Conservation (phyloP, 129 eudicot genomes). For the Ambrosia trifida region DNA sequence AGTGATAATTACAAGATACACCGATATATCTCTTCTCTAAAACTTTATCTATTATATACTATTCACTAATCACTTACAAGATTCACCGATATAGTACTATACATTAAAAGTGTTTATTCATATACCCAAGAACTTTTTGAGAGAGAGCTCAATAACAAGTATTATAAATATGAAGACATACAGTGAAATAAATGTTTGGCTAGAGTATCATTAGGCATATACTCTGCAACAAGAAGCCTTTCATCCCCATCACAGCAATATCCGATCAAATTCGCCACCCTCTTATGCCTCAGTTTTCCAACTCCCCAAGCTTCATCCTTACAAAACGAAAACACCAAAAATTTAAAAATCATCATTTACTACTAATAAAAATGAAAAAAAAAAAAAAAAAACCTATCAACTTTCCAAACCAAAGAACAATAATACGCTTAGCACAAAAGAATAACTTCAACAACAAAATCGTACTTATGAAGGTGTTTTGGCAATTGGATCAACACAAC, state of each 20-base stretch:
- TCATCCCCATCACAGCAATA: constrained; percentile 92
- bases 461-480: not conserved
- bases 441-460: not conserved
- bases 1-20: not conserved
- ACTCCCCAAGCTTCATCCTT: constrained; percentile 95
- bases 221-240: constrained; percentile 92
- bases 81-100: not conserved
- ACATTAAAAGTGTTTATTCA: not conserved
- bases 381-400: not conserved
- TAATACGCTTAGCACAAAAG: not conserved
- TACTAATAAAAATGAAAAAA: not conserved
- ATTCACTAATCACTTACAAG: not conserved
- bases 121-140: not conserved
- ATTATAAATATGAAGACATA: constrained; percentile 33
- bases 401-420: not conserved
- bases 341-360: not conserved
- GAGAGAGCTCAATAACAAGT: not conserved
- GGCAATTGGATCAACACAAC: not conserved
- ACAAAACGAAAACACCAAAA: not conserved
- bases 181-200: constrained; percentile 87
- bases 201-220: constrained; percentile 82
- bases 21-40: not conserved
- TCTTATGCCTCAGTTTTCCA: constrained; percentile 79
- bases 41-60: not conserved
- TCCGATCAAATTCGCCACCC: constrained; percentile 80